Conservation (phyloP, 2,329 filamentous ascomycete species). For the Trichoderma sp. region DNA sequence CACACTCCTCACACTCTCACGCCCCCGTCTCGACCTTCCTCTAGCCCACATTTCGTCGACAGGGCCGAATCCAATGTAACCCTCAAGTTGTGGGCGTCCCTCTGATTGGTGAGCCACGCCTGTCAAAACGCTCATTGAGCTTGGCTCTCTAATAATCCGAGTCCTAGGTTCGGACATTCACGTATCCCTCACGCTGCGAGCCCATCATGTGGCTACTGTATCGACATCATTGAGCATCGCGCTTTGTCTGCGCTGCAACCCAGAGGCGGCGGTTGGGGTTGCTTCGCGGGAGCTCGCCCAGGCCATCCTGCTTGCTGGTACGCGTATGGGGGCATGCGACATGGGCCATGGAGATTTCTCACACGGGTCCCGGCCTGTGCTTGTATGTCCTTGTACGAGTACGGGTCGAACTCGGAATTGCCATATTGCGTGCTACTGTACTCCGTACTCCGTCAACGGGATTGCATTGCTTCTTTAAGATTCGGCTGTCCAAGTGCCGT, state of each 20-base stretch:
- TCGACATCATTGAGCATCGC: constrained; percentile 8
- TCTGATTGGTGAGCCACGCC: constrained; percentile 3
- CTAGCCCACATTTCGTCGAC: background rate
- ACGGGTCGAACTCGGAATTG: background rate
- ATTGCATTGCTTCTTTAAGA: background rate
- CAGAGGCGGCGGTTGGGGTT: background rate
- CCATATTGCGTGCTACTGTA: background rate
- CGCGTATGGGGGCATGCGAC: background rate
- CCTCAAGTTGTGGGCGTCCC: background rate
- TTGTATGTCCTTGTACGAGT: background rate
- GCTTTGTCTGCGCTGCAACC: background rate
- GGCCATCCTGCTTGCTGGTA: background rate
- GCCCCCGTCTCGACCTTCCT: background rate
- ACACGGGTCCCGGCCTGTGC: background rate
- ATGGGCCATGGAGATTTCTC: background rate
- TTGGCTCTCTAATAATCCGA: background rate
- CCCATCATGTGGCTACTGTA: background rate
- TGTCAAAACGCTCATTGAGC: constrained; percentile 8
- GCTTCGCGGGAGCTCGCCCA: constrained; percentile 7
- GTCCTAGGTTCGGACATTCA: background rate
- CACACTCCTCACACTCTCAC: background rate
- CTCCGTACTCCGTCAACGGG: background rate
- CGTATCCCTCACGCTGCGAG: background rate
- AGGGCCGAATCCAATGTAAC: constrained; percentile 16
- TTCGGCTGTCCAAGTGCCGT: background rate